Conservation (phyloP, 2,329 filamentous ascomycete species). For the Fusarium temperatum region DNA sequence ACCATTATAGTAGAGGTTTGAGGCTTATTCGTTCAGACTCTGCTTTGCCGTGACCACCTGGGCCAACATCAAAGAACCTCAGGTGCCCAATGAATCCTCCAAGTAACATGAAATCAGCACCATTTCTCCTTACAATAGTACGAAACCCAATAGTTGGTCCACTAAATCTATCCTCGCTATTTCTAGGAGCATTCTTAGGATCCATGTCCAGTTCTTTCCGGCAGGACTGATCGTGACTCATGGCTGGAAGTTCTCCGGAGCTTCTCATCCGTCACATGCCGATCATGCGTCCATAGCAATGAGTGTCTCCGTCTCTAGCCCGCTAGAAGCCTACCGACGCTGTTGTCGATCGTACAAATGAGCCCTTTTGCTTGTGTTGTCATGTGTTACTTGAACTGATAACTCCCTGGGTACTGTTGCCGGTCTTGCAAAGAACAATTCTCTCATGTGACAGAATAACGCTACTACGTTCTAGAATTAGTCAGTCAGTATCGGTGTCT, state of each 20-base stretch:
- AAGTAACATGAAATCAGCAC: no score
- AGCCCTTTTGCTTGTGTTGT: not conserved
- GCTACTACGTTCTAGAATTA: not conserved
- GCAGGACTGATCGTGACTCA: not conserved
- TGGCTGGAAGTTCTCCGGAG: not conserved
- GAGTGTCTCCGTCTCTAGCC: not conserved
- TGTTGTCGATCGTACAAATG: not conserved
- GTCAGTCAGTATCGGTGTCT: not conserved
- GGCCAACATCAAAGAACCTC: not conserved
- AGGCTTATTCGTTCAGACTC: not conserved
- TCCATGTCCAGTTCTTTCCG: not conserved
- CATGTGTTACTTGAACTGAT: not conserved
- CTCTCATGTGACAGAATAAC: not conserved
- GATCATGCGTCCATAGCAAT: not conserved
- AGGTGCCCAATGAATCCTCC: not conserved
- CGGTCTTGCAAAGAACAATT: not conserved
- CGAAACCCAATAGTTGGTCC: no score
- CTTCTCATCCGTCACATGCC: not conserved
- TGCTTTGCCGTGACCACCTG: not conserved
- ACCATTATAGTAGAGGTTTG: no score
- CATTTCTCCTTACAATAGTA: accelerated
- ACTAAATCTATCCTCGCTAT: not conserved
- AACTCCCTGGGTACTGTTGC: not conserved
- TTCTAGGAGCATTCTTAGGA: not conserved
- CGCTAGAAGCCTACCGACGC: not conserved